These are phyloP conservation scores for Aeminium ludgeri DNA, from an alignment of 495 filamentous ascomycete genomes.

Conservation along the genomic window DNA sequence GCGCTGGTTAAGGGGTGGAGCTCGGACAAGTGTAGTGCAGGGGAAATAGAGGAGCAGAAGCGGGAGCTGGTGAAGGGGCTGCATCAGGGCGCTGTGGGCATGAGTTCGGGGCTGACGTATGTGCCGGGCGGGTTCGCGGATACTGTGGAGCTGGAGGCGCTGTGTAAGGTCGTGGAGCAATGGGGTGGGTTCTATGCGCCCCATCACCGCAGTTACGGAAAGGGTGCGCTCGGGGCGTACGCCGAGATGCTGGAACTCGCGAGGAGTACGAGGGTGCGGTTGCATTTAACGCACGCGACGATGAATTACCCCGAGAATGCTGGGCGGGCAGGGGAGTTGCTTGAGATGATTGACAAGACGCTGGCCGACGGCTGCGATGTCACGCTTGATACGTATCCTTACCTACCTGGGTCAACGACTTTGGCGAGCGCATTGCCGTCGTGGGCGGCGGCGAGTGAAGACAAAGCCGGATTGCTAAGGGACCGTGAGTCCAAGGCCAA, in stretches of 20 bases:
- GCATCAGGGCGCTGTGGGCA: conserved; percentile 10
- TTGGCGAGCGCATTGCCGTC: conserved; percentile 2
- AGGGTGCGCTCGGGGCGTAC: conserved; percentile 9
- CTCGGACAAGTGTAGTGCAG: background rate
- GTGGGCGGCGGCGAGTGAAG: conserved; percentile 3
- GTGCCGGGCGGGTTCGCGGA: conserved; percentile 7
- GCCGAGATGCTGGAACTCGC: conserved; percentile 10
- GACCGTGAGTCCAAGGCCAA: conserved; percentile 1
- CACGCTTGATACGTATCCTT: conserved; percentile 9
- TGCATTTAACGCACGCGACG: conserved; percentile 11
- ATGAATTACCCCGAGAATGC: conserved; percentile 8
- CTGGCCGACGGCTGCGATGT: conserved; percentile 5
- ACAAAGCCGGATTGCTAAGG: conserved; percentile 4
- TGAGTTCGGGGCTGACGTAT: conserved; percentile 8
- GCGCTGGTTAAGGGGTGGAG: conserved; percentile 8
- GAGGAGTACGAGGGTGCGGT: conserved; percentile 4
- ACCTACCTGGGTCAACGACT: conserved; percentile 7
- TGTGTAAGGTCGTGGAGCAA: conserved; percentile 8
- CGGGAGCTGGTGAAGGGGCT: conserved; percentile 1
- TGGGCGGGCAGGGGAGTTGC: conserved; percentile 9
- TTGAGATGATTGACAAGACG: conserved; percentile 9
- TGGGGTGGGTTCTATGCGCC: conserved; percentile 10
- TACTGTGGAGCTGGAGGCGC: conserved; percentile 1
- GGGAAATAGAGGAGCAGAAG: conserved; percentile 6
- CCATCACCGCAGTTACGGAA: conserved; percentile 9